Evolutionary conservation across 2,329 filamentous ascomycete species (phyloP), one percentile per base, ranked within the genome.

Genomic region (Corynespora cassiicola): DNA sequence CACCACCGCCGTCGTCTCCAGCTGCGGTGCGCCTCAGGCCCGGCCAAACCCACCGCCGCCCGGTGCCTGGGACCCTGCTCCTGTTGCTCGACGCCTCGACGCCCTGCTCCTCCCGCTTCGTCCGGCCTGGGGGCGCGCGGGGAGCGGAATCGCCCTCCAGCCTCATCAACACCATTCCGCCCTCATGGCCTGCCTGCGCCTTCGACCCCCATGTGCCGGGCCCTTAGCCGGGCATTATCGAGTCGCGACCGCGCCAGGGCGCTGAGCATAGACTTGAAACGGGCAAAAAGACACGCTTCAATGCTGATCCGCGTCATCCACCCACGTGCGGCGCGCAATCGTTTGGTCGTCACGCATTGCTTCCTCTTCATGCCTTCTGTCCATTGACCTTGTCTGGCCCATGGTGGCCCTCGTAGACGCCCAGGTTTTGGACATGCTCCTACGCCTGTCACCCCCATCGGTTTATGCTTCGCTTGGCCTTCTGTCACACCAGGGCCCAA

Each of bases 231-330:
- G 24, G 27, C 25, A n/a, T n/a, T 24, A 31, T 42, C 44, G 39
- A 20, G 32, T 41, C 30, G 28, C 36, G 28, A 46, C 33, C 30
- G 39, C 40, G 40, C 35, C 38, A 33, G 24, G 23, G 36, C 41
- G 33, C 28, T 36, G 39, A 39, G 40, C 51, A 49, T 52, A 44
- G 52, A 43, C 49, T 44, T 45, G 52, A 55, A 55, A 55, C 52
- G 36, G 21, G 24, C 26, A 43, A 28, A 31, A 36, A 30, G 31
- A 16, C 14, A 23, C 31, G n/a, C 19, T 21, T 30, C 38, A 10
- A 30, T 30, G 27, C 27, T 15, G 10, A 15, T 30, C 37, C 22
- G 24, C 18, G 25, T 44, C 33, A 46, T 47, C 42, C 42, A 26
- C 14, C 33, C 46, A 47, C 47, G 42, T 50, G 42, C 35, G 21